Base-by-base conservation (phyloP, 2,329 filamentous ascomycete genomes). In the Diaporthe batatas region DNA sequence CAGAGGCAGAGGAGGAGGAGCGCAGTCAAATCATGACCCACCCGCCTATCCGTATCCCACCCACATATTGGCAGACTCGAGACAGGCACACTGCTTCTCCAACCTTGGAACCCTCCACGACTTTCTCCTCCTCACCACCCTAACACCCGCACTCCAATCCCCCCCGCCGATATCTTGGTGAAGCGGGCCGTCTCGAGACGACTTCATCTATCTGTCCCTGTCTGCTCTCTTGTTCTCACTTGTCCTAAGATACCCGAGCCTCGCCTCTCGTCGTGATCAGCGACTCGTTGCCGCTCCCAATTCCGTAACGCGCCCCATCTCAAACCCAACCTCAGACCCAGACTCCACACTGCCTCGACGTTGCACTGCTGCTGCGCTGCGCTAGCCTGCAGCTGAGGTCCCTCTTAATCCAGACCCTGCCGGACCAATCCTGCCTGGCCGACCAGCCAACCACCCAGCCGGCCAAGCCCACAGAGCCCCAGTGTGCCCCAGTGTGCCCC, bases 351-450 rank as follows among this genome's bases (percentile, higher is more conserved):
- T 67, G 29, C 62, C 53, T 67, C 62, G 62, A 32, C 32, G 29
- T 65, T 65, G 47, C 39, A 42, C 32, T 53, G 23, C 32, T 53
- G 23, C 29, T 29, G 29, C 29, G 29, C 68, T 62, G 44, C 68
- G 32, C 55, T 70, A 59, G 32, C 55, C 44, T 36, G 51, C 68
- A 67, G 62, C 68, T 70, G 44, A 58, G 39, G 49, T 59, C 55
- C 68, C 55, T 70, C 44, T 36, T 57, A 23, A 62, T 62, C 55
- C 68, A 44, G 53, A 68, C 65, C 62, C 62, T 67, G 62, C 62
- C 65, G 51, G 25, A 62, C n/a, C 68, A 34, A 58, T 55, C 39
- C 51, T 49, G 59, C 70, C 51, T 68, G 59, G 42, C 23, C 58
- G 42, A 25, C 58, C 59, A 58, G 39, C 62, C 71, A 69, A 68